Base-by-base conservation (phyloP, 169 alveolate genomes). In the Babesia caballi region DNA sequence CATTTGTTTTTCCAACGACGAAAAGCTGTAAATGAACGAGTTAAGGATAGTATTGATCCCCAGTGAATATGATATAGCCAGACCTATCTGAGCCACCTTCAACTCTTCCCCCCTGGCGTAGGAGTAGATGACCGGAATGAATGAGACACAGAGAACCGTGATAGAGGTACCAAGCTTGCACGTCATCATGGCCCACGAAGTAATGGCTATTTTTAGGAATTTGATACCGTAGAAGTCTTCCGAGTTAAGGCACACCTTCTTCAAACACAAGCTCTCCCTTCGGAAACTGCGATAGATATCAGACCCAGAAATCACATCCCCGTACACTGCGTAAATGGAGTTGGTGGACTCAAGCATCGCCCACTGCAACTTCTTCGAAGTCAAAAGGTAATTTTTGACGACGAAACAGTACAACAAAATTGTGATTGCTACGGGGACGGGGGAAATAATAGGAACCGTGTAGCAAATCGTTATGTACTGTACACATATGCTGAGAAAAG, bases 391-490 rank as follows among this genome's bases (percentile, higher is more conserved):
- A 0, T 35, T 21, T 30, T 23, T 52, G n/a, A 35, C 42, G 6
- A 75, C 53, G 21, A 19, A 75, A 28, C 19, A 17, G 41, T 57
- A 50, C 0, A 75, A 28, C 25, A 75, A 5, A 21, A 75, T 30
- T 42, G 21, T 27, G 23, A 53, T 38, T 23, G 28, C 60, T 9
- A 60, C 0, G 3, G 65, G 53, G 12, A 77, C 35, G 12, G 81
- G 85, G 9, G 59, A 49, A 6, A 50, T 17, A 3, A 77, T 21
- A 12, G 85, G 85, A 8, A 67, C 28, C 15, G 63, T 6, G 51
- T 56, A 77, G 56, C 80, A 77, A 35, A 77, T n/a, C 14, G 85
- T 77, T 11, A 77, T n/a, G 47, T 66, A 35, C 50, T 56, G 83
- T 19, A 58, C 47, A 30, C 66, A 46, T 5, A 72, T 54, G 15